Conservation (phyloP, 306 rosid species). For the Cercis canadensis region DNA sequence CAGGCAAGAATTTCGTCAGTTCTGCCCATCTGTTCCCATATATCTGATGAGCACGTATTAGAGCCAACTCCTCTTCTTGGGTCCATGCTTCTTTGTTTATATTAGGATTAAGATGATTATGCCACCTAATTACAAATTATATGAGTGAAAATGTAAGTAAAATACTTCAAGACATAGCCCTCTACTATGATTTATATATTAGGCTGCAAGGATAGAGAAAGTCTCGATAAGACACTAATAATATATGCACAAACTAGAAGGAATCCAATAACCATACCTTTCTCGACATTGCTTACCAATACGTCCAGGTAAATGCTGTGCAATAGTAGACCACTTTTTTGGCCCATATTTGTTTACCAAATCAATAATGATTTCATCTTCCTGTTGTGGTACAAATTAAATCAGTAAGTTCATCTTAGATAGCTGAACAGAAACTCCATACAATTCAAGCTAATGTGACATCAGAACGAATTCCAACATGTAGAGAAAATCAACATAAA, state of each 20-base stretch:
- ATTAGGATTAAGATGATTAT: constrained; percentile 95
- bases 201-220: constrained; percentile 1
- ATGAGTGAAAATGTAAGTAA: constrained; percentile 20
- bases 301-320: constrained; percentile 94
- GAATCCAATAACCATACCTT: constrained; percentile 65
- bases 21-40: constrained; percentile 99
- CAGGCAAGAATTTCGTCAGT: constrained; percentile 87
- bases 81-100: constrained; percentile 99
- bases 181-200: constrained; percentile 10
- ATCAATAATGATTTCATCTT: constrained; percentile 81
- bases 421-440: constrained; percentile 10
- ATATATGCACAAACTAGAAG: constrained; percentile 10
- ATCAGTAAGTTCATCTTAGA: constrained; percentile 29
- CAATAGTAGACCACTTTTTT: constrained; percentile 96
- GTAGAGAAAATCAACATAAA: constrained; percentile 23
- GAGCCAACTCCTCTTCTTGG: constrained; percentile 92
- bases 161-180: constrained; percentile 30
- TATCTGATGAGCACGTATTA: constrained; percentile 90
- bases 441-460: neutral
- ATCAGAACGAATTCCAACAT: constrained; percentile 8
- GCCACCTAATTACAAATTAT: constrained; percentile 74
- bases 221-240: constrained; percentile 5
- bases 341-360: constrained; percentile 86
- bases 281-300: constrained; percentile 99
- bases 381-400: constrained; percentile 59